Conservation (phyloP, 495 filamentous ascomycete genomes). For the Lichenothelia convexa region DNA sequence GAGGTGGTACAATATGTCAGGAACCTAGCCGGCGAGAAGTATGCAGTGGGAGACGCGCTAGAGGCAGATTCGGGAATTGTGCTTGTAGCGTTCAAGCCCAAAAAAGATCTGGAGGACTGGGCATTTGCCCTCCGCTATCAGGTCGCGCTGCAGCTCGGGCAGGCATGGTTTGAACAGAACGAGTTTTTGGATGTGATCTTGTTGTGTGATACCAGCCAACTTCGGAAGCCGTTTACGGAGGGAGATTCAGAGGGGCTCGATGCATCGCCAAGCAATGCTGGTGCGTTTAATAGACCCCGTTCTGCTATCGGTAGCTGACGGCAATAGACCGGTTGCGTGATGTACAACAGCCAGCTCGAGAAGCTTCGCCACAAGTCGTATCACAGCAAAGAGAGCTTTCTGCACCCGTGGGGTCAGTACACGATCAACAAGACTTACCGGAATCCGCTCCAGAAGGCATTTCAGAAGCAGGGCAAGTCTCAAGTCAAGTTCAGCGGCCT, state of each 20-base stretch:
- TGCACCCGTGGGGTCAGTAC: too few species aligned
- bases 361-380: too few species aligned
- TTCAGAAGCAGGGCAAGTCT: too few species aligned
- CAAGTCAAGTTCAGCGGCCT: too few species aligned
- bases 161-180: constrained; percentile 71
- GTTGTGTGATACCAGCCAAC: constrained; percentile 46
- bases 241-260: neutral
- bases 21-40: constrained; percentile 54
- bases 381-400: too few species aligned
- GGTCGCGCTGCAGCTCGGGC: constrained; percentile 51
- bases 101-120: constrained; percentile 47
- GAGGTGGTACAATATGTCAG: constrained; percentile 67
- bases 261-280: neutral
- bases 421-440: too few species aligned
- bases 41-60: constrained; percentile 38
- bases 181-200: constrained; percentile 89
- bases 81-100: constrained; percentile 51
- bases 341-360: too few species aligned
- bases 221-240: constrained; percentile 41
- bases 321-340: too few species aligned
- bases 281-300: neutral
- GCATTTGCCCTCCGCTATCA: constrained; percentile 43
- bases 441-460: too few species aligned
- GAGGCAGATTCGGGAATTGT: constrained; percentile 52
- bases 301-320: too few species aligned